Percentiles rank a stretch among this genome's conserved stretches.
Conservation (phyloP, 176 grass and related monocot genomes). For the Cenchrus americanus region DNA sequence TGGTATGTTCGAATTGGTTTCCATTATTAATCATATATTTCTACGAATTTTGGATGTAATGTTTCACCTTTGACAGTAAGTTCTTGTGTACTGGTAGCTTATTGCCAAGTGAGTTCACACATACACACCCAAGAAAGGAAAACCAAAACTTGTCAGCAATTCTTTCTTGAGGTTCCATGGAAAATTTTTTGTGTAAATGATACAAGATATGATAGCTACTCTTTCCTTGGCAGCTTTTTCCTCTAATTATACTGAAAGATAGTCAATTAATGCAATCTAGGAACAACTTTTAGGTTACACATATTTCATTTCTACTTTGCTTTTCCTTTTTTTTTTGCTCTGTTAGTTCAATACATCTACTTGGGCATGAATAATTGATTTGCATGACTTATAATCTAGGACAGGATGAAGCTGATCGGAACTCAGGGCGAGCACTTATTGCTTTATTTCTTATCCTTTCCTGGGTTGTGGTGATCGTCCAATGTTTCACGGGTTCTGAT, state of each 20-base stretch:
- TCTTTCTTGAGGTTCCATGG: neutral
- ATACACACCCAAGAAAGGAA: neutral
- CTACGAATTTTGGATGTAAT: slow-evolving; percentile 7
- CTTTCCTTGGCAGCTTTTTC: neutral
- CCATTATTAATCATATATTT: slow-evolving; percentile 12
- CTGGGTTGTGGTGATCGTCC: slow-evolving; percentile 77
- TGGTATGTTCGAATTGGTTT: slow-evolving; percentile 66
- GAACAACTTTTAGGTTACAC: neutral
- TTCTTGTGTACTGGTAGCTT: slow-evolving; percentile 1
- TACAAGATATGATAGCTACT: neutral
- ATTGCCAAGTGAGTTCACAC: neutral
- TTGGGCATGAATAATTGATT: slow-evolving; percentile 45
- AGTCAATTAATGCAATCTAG: slow-evolving; percentile 26
- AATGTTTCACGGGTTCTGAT: slow-evolving; percentile 91
- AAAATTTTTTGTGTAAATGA: neutral
- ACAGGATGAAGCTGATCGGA: slow-evolving; percentile 64
- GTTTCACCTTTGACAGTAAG: neutral
- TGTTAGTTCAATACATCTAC: slow-evolving; percentile 32
- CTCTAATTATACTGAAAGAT: slow-evolving; percentile 20
- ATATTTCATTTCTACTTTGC: slow-evolving; percentile 5
- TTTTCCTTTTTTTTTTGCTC: neutral
- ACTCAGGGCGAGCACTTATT: slow-evolving; percentile 58
- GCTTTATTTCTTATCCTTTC: slow-evolving; percentile 79
- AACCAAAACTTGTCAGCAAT: slow-evolving; percentile 16
- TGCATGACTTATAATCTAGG: slow-evolving; percentile 64